Evolutionary conservation across 2,329 filamentous ascomycete species (phyloP), one percentile per base, ranked within the genome.

Genomic region (Alternaria arbusti): DNA sequence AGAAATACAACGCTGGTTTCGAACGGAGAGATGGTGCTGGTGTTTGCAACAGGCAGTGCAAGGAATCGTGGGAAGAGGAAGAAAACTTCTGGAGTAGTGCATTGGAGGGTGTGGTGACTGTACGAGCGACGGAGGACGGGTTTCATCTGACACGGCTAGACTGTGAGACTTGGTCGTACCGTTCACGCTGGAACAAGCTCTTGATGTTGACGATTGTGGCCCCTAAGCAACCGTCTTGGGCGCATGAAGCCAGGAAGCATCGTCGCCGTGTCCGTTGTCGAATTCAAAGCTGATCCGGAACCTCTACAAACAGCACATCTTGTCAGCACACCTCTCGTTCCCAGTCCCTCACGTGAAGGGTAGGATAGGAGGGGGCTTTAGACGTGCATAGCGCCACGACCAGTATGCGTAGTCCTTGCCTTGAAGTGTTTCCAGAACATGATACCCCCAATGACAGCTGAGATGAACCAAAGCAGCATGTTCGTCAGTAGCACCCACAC

Each of bases 401-500:
- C 68, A 49, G 71, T 71, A 54, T 66, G 69, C 22, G 63, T 59
- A 54, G 68, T 73, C 56, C 74, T 73, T 75, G 70, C 75, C 73
- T 73, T 77, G 17, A 70, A 64, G 12, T 65, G 49, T 68, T 69
- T 75, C 73, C 72, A 88, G 85, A 89, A 93, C 75, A 90, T 87
- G 2, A 84, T 76, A 13, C 83, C 82, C 13, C 86, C 83, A 26
- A 85, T 87, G 12, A 86, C 62, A 5, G 87, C 85, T 4, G 88
- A 89, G 50, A 90, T 79, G 54, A 93, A 81, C 94, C 94, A 97
- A 54, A 97, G 84, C 13, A 93, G 76, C 78, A 93, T 86, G 77
- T 90, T 92, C 50, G 87, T 83, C 54, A 97, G 79, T 78, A 95
- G 91, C 49, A 97, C 85, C 91, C 92, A 97, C 15, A 96, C 92